Conservation (phyloP, 176 grass and related monocot genomes). For the Puccinellia tenuiflora region DNA sequence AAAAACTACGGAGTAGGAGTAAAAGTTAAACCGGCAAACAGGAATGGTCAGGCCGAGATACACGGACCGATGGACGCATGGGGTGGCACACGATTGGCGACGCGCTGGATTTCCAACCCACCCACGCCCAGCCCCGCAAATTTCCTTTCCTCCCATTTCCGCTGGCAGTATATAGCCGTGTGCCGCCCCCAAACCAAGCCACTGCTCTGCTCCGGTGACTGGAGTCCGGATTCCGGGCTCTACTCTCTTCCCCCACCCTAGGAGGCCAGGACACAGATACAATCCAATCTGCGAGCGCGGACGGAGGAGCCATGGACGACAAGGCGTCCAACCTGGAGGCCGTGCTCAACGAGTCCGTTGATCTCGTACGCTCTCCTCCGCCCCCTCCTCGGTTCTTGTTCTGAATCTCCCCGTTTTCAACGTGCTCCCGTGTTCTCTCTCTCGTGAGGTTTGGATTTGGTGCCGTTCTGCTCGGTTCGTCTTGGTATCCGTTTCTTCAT, state of each 20-base stretch:
- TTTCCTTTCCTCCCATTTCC: not conserved
- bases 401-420: slow-evolving; percentile 5
- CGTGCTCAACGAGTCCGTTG: slow-evolving; percentile 71
- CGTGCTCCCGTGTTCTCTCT: not conserved
- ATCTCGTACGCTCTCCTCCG: slow-evolving; percentile 34
- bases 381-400: not conserved
- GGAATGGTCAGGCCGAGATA: not conserved
- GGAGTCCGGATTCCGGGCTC: not conserved
- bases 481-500: not conserved
- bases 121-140: not conserved
- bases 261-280: not conserved
- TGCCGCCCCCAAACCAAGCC: not conserved
- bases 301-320: slow-evolving; percentile 37
- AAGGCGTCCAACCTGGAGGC: slow-evolving; percentile 61
- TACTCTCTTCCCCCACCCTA: not conserved
- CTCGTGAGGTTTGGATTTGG: not conserved
- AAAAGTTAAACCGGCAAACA: not conserved
- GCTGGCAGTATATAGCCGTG: not conserved
- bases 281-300: not conserved
- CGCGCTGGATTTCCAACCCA: not conserved
- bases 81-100: not conserved
- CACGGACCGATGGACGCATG: not conserved
- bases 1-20: too few species aligned
- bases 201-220: not conserved
- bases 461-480: not conserved